Evolutionary conservation across 768 basidiomycete species (phyloP), one percentile per base, ranked within the genome.

Genomic region (Grammothele lineata): DNA sequence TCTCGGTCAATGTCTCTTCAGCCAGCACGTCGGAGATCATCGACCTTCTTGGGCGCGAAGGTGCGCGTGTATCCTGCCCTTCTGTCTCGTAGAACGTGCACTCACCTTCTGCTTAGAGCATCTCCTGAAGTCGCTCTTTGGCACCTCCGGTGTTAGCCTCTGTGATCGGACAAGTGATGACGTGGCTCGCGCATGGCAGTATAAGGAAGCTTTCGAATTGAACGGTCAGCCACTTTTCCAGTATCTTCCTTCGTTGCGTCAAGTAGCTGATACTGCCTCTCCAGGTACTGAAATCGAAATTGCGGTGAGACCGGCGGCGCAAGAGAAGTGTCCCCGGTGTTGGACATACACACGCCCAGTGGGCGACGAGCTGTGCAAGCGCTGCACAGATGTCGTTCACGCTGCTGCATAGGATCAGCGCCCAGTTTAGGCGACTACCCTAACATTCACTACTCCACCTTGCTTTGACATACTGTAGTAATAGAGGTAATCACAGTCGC

Each of bases 291-390:
- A 57, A 11, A 48, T 83, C 3, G 67, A 64, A 0, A 66, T 91
- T 43, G 73, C 76, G 12, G 69, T 88, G n/a, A 71, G 73, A 15
- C 85, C 88, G 14, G 78, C 90, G 10, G 67, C 64, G 4, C 50
- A 66, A 42, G 59, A 70, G 18, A 94, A 95, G 63, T 98, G 95
- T 62, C 89, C 92, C 19, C 78, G 94, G 14, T 98, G 95, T 64
- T 96, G 94, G 92, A 85, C 80, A 5, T 85, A 75, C 61, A 83
- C 81, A 2, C 73, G 84, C 12, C 55, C 62, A 10, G 61, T 70
- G 33, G 63, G 70, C 11, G 74, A 81, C 15, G 60, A 62, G 9
- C 63, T 94, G 10, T 95, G 93, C 65, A 49, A 49, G 17, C 75
- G 93, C 55, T 96, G 93, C 56, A 44, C 60, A 3, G 51, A 53